Evolutionary conservation across 2,329 filamentous ascomycete genomes (phyloP).

Genomic region (Podosphaera fusca): DNA sequence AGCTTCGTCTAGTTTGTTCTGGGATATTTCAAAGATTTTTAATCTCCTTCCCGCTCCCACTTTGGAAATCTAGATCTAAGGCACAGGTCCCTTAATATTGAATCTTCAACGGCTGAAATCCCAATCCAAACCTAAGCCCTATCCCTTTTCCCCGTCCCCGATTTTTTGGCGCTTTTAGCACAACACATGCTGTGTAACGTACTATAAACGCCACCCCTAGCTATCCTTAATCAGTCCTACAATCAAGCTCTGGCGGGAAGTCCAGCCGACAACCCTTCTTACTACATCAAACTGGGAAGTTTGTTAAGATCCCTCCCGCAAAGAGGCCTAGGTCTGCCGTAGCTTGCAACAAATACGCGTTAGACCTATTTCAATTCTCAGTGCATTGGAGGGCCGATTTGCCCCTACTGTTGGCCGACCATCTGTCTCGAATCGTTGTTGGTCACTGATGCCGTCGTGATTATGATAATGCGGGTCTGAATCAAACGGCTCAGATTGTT

Average conservation of each 20-base stretch:
- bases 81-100: background rate
- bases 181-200: constrained; percentile 1
- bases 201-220: background rate
- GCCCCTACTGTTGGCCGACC: background rate
- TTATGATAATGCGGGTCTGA: background rate
- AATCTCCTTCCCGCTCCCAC: background rate
- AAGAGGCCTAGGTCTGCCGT: background rate
- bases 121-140: background rate
- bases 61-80: background rate
- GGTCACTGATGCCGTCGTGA: background rate
- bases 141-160: background rate
- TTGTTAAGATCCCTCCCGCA: background rate
- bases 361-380: background rate
- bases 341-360: background rate
- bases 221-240: background rate
- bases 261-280: background rate
- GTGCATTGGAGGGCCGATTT: background rate
- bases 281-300: background rate
- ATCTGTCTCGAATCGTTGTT: background rate
- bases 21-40: background rate
- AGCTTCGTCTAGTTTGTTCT: background rate
- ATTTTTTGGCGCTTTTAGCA: background rate
- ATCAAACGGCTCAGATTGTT: background rate
- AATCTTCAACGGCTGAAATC: background rate
- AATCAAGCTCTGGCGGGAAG: background rate